These are phyloP conservation scores for Ceratorhiza oryzae-sativae DNA, from an alignment of 1,284 basidiomycete species.

Conservation along the genomic window DNA sequence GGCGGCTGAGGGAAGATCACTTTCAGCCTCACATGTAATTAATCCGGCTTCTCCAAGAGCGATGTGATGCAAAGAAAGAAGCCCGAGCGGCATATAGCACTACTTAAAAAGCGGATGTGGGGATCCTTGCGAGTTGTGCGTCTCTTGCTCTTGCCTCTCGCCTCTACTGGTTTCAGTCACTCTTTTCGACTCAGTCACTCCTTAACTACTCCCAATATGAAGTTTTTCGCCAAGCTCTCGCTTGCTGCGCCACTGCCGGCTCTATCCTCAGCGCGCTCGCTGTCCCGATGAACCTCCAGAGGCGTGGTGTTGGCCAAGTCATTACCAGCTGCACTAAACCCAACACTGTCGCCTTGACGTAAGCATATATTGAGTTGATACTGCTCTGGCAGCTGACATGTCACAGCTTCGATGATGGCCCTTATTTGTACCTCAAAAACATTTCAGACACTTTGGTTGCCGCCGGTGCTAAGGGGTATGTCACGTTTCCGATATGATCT, in stretches of 20 bases:
- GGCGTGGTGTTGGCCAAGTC: constrained; percentile 30
- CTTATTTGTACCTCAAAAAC: constrained; percentile 44
- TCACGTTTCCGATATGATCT: constrained; percentile 12
- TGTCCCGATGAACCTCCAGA: not conserved
- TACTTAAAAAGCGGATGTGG: no score
- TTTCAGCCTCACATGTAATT: no score
- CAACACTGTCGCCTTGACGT: constrained; percentile 24
- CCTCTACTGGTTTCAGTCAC: constrained; percentile 11
- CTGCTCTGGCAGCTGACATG: not conserved
- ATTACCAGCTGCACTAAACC: constrained; percentile 18
- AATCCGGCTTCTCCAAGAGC: no score
- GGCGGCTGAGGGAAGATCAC: no score
- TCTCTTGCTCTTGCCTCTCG: not conserved
- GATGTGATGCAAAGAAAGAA: no score
- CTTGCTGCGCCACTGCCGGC: constrained; percentile 12
- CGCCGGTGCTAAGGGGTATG: constrained; percentile 41
- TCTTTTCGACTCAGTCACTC: constrained; percentile 29
- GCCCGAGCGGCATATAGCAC: no score
- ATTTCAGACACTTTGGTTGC: constrained; percentile 41
- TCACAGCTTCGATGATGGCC: constrained; percentile 39
- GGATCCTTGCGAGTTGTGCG: no score
- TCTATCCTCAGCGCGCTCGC: constrained; percentile 28
- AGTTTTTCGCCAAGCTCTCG: constrained; percentile 35
- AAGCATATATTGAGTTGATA: not conserved
- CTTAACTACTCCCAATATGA: constrained; percentile 21